These are phyloP conservation scores for Arthrobotrys iridis DNA, from an alignment of 2,329 filamentous ascomycete species.

Conservation along the genomic window DNA sequence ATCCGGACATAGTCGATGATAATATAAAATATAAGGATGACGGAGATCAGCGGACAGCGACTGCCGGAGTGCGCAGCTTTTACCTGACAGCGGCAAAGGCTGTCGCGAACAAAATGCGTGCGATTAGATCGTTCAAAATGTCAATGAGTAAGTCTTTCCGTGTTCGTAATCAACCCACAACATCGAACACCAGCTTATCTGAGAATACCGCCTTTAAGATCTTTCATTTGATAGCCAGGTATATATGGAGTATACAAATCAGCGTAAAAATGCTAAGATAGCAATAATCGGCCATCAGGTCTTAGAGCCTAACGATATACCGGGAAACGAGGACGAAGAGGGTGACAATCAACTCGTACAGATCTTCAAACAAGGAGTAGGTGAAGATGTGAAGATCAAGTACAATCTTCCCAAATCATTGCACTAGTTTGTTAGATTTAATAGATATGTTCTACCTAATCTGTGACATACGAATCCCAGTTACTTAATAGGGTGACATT, in stretches of 20 bases:
- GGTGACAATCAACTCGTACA: conserved; percentile 26
- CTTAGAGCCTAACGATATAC: conserved; percentile 26
- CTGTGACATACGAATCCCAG: background rate
- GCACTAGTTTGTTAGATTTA: background rate
- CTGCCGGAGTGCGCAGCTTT: conserved; percentile 27
- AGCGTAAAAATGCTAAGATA: conserved; percentile 6
- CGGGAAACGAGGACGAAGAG: conserved; percentile 23
- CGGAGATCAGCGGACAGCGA: conserved; percentile 22
- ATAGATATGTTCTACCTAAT: background rate
- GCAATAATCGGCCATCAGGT: conserved; percentile 26
- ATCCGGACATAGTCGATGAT: conserved; percentile 22
- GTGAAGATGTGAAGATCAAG: conserved; percentile 35
- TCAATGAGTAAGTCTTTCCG: conserved; percentile 34
- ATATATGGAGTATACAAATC: conserved; percentile 28
- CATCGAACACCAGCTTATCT: conserved; percentile 13
- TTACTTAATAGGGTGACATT: background rate
- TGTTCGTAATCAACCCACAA: background rate
- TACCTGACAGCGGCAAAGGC: conserved; percentile 36
- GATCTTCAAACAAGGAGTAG: conserved; percentile 37
- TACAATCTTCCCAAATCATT: conserved; percentile 17
- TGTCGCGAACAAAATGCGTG: conserved; percentile 30
- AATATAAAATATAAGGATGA: conserved; percentile 25
- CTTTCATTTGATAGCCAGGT: conserved; percentile 32
- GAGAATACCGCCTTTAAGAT: conserved; percentile 21
- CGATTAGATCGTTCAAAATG: conserved; percentile 30